Evolutionary conservation across 305 asterid species (phyloP).

Genomic region (Lippia alba): DNA sequence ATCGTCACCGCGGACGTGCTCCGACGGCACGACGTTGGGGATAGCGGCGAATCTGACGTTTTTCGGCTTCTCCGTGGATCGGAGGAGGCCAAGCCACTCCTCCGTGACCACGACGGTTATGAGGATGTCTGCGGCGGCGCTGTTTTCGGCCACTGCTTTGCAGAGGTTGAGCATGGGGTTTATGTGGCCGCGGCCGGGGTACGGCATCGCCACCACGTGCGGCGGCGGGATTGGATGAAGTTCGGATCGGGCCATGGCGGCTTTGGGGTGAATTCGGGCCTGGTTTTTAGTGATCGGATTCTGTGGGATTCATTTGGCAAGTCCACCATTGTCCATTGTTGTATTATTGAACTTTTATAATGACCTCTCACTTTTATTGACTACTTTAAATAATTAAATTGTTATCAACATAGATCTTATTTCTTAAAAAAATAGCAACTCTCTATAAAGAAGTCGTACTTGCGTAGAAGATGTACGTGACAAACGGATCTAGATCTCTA

Average conservation of each 20-base stretch:
- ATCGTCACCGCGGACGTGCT: constrained; percentile 40
- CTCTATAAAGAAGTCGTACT: no score
- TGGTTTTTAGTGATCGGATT: no score
- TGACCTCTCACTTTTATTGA: no score
- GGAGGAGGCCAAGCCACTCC: constrained; percentile 55
- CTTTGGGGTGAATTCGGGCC: no score
- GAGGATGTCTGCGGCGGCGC: constrained; percentile 8
- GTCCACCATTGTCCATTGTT: no score
- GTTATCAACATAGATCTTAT: no score
- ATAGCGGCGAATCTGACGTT: constrained; percentile 49
- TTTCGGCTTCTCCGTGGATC: constrained; percentile 38
- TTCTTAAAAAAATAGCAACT: no score
- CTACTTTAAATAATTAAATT: no score
- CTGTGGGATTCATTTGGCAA: no score
- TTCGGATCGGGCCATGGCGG: constrained; percentile 6
- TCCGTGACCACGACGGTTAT: constrained; percentile 55
- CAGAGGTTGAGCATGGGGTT: constrained; percentile 61
- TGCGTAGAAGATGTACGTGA: no score
- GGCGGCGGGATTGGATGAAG: background rate
- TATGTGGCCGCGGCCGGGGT: constrained; percentile 64
- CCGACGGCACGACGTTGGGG: constrained; percentile 61
- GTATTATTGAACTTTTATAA: no score
- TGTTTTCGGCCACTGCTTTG: constrained; percentile 39
- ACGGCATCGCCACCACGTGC: constrained; percentile 58
- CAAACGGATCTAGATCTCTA: no score